Percentiles rank a stretch among this genome's conserved stretches.
Evolutionary conservation across 2,329 filamentous ascomycete genomes (phyloP).

Genomic region (Chrysoporthe austroafricana): DNA sequence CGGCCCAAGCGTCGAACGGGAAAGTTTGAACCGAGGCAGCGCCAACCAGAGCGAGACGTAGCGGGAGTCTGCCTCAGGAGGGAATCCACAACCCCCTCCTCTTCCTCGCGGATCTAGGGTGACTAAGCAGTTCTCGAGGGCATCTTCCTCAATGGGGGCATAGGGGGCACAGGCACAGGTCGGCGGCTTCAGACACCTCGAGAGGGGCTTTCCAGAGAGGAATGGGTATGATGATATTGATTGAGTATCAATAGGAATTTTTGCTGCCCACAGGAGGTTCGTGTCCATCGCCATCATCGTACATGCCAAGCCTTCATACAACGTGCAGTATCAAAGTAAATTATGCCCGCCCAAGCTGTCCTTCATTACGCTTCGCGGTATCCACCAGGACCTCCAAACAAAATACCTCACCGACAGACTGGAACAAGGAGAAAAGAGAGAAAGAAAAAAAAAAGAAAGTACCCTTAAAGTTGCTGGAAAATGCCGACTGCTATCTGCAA

Average conservation of each 20-base stretch:
- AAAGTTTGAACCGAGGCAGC: constrained; percentile 5
- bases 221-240: background rate
- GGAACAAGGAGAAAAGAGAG: background rate
- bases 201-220: background rate
- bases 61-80: background rate
- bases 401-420: background rate
- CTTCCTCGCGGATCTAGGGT: background rate
- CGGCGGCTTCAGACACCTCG: background rate
- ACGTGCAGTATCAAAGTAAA: background rate
- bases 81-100: no score
- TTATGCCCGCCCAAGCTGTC: constrained; percentile 3
- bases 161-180: no score
- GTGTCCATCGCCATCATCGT: constrained; percentile 14
- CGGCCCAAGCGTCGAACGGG: background rate
- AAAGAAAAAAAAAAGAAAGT: background rate
- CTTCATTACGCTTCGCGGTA: constrained; percentile 1
- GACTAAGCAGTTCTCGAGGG: constrained; percentile 3
- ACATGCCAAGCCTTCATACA: constrained; percentile 13
- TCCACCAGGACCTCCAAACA: background rate
- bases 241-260: background rate
- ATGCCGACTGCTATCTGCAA: background rate
- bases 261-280: background rate
- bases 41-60: background rate
- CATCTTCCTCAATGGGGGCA: no score
- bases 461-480: background rate